Evolutionary conservation across 805 yeast species (phyloP).

Genomic region (Lipomyces lipofer): DNA sequence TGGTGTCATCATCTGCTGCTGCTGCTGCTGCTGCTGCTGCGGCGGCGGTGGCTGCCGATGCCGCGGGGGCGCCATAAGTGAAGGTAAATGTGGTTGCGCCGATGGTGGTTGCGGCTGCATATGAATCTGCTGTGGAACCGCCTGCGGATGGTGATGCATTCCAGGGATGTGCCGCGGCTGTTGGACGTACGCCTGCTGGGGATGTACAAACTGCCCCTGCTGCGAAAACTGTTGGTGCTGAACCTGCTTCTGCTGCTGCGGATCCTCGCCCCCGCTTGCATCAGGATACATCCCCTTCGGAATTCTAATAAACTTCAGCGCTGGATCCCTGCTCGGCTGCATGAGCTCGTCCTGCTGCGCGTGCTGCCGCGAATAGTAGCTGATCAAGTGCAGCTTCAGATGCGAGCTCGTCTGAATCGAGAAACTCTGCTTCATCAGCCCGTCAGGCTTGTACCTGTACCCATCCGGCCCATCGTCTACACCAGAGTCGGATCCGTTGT

Average conservation of each 20-base stretch:
- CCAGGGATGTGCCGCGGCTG: slow-evolving; percentile 6
- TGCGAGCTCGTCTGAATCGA: slow-evolving; percentile 55
- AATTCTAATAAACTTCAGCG: slow-evolving; percentile 40
- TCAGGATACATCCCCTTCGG: slow-evolving; percentile 45
- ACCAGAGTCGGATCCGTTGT: slow-evolving; percentile 11
- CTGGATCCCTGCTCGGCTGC: slow-evolving; percentile 51
- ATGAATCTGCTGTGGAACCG: slow-evolving; percentile 13
- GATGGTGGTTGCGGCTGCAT: slow-evolving; percentile 11
- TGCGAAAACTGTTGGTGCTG: background rate
- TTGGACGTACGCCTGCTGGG: slow-evolving; percentile 2
- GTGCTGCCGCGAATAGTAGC: slow-evolving; percentile 48
- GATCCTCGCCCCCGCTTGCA: slow-evolving; percentile 31
- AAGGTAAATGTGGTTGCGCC: slow-evolving; percentile 2
- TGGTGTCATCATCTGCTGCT: slow-evolving; percentile 18
- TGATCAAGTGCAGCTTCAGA: slow-evolving; percentile 60
- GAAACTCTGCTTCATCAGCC: slow-evolving; percentile 66
- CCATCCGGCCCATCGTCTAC: slow-evolving; percentile 36
- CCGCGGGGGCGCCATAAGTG: slow-evolving; percentile 1
- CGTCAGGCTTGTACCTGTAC: slow-evolving; percentile 49
- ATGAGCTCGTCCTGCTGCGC: slow-evolving; percentile 36
- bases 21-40: slow-evolving; percentile 21
- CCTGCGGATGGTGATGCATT: slow-evolving; percentile 10
- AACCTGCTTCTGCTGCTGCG: slow-evolving; percentile 4
- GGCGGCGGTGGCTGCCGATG: slow-evolving; percentile 17
- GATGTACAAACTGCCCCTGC: background rate